phyloP scores from a whole-genome alignment of 345 rosid species.

The Raphanus sativus region DNA sequence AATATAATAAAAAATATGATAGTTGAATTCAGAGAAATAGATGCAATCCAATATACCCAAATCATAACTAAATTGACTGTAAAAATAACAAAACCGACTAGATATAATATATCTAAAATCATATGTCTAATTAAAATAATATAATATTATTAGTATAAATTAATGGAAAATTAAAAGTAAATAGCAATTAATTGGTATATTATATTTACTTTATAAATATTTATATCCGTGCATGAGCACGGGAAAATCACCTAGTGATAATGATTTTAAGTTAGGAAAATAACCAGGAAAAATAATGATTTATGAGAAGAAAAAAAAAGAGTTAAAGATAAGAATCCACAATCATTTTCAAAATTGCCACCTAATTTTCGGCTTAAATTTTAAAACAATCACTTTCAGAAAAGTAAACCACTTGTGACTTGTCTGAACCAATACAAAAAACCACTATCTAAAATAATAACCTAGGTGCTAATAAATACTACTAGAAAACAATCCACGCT shows the following conservation, averaged over 20 bases:
- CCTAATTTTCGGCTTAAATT: slow-evolving; percentile 25
- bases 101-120: too few species aligned
- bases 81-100: too few species aligned
- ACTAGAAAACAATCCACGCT: slow-evolving; percentile 2
- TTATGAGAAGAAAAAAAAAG: not conserved
- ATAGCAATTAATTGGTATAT: too few species aligned
- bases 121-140: too few species aligned
- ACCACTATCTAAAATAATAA: slow-evolving; percentile 23
- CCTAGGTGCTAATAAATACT: slow-evolving; percentile 24
- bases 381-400: slow-evolving; percentile 20
- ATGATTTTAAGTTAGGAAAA: not conserved
- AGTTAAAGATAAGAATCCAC: slow-evolving; percentile 31
- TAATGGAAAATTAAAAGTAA: too few species aligned
- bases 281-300: not conserved
- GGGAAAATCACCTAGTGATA: not conserved
- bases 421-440: slow-evolving; percentile 2
- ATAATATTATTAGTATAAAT: too few species aligned
- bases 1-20: too few species aligned
- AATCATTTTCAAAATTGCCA: slow-evolving; percentile 26
- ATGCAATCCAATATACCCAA: too few species aligned
- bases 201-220: too few species aligned
- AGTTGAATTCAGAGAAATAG: too few species aligned
- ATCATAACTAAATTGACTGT: too few species aligned
- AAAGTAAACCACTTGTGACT: slow-evolving; percentile 31
- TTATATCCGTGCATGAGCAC: too few species aligned